Evolutionary conservation across 2,329 filamentous ascomycete species (phyloP).

Genomic region (Chlorencoelia australis): DNA sequence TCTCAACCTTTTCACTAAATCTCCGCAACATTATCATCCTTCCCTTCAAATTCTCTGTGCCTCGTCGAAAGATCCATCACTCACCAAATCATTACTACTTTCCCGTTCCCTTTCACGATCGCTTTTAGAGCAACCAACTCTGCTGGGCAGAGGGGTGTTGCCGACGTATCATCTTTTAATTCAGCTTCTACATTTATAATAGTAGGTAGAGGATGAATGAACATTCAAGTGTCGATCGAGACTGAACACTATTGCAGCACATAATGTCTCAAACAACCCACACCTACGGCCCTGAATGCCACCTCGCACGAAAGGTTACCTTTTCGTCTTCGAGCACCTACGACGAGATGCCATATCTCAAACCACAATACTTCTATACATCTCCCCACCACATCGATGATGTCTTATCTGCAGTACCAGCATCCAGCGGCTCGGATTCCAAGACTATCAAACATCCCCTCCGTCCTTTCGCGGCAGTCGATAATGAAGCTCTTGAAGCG

Average conservation of each 20-base stretch:
- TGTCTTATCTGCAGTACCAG: constrained; percentile 58
- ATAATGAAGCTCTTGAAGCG: constrained; percentile 71
- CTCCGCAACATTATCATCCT: not conserved
- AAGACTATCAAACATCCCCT: constrained; percentile 49
- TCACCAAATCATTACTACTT: constrained; percentile 3
- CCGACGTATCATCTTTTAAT: not conserved
- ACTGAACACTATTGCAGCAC: no score
- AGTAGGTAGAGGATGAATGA: no score
- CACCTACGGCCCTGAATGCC: constrained; percentile 25
- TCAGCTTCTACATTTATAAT: no score
- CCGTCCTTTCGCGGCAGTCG: constrained; percentile 67
- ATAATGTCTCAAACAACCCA: constrained; percentile 23
- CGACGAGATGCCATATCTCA: constrained; percentile 45
- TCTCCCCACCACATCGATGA: constrained; percentile 80
- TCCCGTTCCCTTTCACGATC: constrained; percentile 1
- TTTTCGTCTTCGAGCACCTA: constrained; percentile 18
- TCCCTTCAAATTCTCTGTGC: constrained; percentile 4
- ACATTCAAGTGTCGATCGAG: no score
- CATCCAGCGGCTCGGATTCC: constrained; percentile 40
- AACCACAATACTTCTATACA: constrained; percentile 75
- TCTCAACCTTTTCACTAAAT: not conserved
- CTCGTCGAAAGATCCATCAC: constrained; percentile 1
- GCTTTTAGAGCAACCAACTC: constrained; percentile 5
- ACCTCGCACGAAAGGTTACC: constrained; percentile 15
- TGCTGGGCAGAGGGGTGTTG: constrained; percentile 10